Evolutionary conservation across 495 filamentous ascomycete genomes (phyloP).

Genomic region (Neurospora hispaniola): DNA sequence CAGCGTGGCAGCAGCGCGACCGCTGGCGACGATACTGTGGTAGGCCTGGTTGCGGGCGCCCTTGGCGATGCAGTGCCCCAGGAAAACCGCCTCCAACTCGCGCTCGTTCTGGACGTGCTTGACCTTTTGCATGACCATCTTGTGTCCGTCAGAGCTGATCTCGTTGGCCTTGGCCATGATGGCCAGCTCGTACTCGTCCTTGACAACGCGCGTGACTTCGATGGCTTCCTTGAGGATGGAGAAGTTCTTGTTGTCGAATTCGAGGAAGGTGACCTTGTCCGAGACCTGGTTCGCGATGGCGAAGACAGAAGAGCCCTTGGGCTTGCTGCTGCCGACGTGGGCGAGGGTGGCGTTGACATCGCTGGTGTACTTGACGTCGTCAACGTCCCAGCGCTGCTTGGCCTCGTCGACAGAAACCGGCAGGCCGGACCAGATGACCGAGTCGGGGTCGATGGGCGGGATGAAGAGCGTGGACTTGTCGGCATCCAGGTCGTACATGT

Average conservation of each 20-base stretch:
- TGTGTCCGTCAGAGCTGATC: constrained; percentile 68
- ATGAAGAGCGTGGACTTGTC: constrained; percentile 81
- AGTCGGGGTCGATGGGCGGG: constrained; percentile 74
- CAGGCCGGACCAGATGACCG: constrained; percentile 93
- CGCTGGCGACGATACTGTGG: constrained; percentile 70
- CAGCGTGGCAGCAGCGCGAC: constrained; percentile 68
- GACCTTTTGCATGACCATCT: constrained; percentile 54
- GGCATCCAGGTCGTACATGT: constrained; percentile 66
- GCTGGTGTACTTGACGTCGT: constrained; percentile 56
- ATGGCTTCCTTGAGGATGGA: constrained; percentile 60
- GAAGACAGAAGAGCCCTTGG: constrained; percentile 44
- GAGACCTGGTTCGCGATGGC: constrained; percentile 64
- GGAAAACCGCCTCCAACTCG: constrained; percentile 71
- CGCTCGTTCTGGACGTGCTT: constrained; percentile 63
- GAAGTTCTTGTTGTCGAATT: constrained; percentile 52
- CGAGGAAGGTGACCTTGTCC: constrained; percentile 49
- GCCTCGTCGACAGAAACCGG: constrained; percentile 71
- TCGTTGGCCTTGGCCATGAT: constrained; percentile 74
- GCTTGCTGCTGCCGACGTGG: constrained; percentile 27
- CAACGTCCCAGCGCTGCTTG: constrained; percentile 67
- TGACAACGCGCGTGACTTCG: constrained; percentile 66
- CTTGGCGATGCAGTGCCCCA: constrained; percentile 61
- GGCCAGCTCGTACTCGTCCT: constrained; percentile 77
- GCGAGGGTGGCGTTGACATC: constrained; percentile 59
- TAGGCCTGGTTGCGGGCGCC: constrained; percentile 74